Percentiles rank a stretch among this genome's conserved stretches.
phyloP scores from a whole-genome alignment of 306 rosid species.

The Coriaria nepalensis region DNA sequence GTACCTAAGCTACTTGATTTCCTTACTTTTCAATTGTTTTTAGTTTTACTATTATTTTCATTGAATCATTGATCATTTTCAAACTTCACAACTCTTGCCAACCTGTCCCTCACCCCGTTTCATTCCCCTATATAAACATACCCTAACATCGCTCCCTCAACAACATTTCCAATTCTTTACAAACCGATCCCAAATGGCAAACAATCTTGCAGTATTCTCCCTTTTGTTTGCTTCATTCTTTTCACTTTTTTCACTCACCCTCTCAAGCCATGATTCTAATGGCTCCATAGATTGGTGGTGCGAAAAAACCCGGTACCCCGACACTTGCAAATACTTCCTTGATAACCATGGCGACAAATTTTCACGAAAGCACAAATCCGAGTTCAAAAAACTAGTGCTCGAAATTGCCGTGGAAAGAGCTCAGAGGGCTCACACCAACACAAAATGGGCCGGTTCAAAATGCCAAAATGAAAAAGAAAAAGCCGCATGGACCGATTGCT shows the following conservation, averaged over 20 bases:
- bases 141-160: neutral
- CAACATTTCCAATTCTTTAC: too few species aligned
- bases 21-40: too few species aligned
- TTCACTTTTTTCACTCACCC: neutral
- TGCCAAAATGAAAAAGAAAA: slow-evolving; percentile 25
- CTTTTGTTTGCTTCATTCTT: slow-evolving; percentile 4
- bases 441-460: slow-evolving; percentile 27
- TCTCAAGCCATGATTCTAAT: slow-evolving; percentile 1
- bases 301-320: slow-evolving; percentile 39
- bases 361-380: slow-evolving; percentile 15
- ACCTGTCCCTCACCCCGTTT: neutral
- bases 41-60: too few species aligned
- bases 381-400: slow-evolving; percentile 26
- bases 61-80: too few species aligned
- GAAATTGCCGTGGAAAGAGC: slow-evolving; percentile 25
- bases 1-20: too few species aligned
- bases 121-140: slow-evolving; percentile 4
- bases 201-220: neutral
- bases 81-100: neutral
- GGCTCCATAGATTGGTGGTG: slow-evolving; percentile 38
- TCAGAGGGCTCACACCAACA: slow-evolving; percentile 17
- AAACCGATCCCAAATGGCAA: slow-evolving; percentile 1
- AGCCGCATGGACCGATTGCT: slow-evolving; percentile 40
- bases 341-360: neutral
- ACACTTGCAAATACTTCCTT: slow-evolving; percentile 26